phyloP scores from a whole-genome alignment of 2,329 filamentous ascomycete genomes.

The Trichoderma citrinoviride region DNA sequence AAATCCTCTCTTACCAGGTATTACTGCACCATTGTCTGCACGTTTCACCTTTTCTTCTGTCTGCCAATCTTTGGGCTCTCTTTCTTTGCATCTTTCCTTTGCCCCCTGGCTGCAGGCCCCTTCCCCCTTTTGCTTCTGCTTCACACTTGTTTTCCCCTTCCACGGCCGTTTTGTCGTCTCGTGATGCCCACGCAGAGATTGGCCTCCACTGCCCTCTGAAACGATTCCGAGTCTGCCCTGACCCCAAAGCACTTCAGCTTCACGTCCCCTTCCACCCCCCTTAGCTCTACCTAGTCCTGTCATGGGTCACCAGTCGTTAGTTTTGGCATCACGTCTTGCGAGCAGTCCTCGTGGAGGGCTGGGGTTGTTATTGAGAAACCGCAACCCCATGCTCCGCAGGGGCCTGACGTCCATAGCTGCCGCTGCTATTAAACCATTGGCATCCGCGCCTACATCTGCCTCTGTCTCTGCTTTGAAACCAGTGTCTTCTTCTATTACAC shows the following conservation, averaged over 20 bases:
- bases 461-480: constrained; percentile 5
- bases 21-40: constrained; percentile 14
- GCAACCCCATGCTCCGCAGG: constrained; percentile 17
- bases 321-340: constrained; percentile 23
- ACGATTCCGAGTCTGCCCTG: constrained; percentile 14
- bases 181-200: constrained; percentile 15
- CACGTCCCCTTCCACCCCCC: constrained; percentile 13
- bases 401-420: constrained; percentile 7
- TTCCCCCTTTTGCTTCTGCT: background rate
- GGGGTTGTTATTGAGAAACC: constrained; percentile 24
- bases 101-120: background rate
- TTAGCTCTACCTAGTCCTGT: constrained; percentile 21
- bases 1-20: constrained; percentile 11
- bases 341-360: constrained; percentile 21
- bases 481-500: background rate
- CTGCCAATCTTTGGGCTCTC: background rate
- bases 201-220: constrained; percentile 16
- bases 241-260: constrained; percentile 5
- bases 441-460: constrained; percentile 8
- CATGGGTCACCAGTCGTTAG: constrained; percentile 25
- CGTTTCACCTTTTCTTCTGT: constrained; percentile 5
- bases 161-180: constrained; percentile 3
- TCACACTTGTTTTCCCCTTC: background rate
- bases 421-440: constrained; percentile 9
- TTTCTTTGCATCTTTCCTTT: background rate